Evolutionary conservation across 345 rosid species (phyloP).

Genomic region (Trapa bicornis): DNA sequence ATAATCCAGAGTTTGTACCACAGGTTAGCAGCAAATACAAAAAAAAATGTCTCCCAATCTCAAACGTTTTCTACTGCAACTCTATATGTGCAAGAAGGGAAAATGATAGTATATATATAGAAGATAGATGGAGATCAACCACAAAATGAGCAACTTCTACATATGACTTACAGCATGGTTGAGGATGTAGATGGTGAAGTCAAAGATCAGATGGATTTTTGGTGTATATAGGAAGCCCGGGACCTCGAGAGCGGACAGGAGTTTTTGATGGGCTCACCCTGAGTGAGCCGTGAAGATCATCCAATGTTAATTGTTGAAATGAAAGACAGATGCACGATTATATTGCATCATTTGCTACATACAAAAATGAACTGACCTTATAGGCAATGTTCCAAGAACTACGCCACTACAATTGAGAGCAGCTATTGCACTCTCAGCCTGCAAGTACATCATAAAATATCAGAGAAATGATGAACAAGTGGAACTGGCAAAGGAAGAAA

Average conservation of each 20-base stretch:
- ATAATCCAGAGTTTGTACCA: not conserved
- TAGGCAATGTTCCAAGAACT: conserved; percentile 78
- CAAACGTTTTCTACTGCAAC: not conserved
- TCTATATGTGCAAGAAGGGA: not conserved
- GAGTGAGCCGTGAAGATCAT: conserved; percentile 6
- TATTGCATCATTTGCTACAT: not conserved
- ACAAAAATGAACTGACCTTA: conserved; percentile 35
- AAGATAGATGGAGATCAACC: not conserved
- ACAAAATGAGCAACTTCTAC: not conserved
- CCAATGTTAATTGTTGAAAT: not conserved
- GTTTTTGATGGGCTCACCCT: conserved; percentile 99
- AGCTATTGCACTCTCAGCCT: conserved; percentile 97
- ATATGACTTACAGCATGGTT: not conserved
- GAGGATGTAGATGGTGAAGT: not conserved
- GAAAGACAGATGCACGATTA: not conserved
- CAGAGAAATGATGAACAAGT: not conserved
- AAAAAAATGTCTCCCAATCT: not conserved
- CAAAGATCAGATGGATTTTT: conserved; percentile 9
- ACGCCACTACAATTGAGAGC: conserved; percentile 96
- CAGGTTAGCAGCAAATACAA: not conserved
- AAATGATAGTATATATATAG: not conserved
- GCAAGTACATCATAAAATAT: conserved; percentile 6
- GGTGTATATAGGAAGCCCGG: conserved; percentile 56
- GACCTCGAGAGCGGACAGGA: conserved; percentile 83
- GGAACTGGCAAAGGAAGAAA: not conserved